Evolutionary conservation across 345 rosid genomes (phyloP), one percentile per base, ranked within the genome.

Genomic region (Ceriops tagal): DNA sequence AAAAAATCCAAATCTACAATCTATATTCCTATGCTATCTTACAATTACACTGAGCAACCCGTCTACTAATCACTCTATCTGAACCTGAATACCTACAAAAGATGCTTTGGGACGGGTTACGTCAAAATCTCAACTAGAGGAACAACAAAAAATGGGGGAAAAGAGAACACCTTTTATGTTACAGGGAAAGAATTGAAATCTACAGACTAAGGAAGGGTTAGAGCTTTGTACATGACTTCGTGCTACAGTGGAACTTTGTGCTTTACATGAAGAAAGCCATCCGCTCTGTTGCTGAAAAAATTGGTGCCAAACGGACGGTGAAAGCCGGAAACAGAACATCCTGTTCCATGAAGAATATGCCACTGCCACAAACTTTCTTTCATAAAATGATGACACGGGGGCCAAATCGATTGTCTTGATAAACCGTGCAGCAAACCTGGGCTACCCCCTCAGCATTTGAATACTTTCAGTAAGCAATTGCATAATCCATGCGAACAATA

Each of bases 181-280:
- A 86, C 86, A 81, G 49, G 70, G 66, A 58, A 81, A 82, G 82
- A 83, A 81, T 83, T 64, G 75, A 70, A 81, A 37, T 78, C 88
- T 83, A 81, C 46, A 8, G 81, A 80, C 5, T 28, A 21, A 10
- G 22, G 31, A 31, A 39, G 62, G 81, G 85, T 83, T 81, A 86
- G 86, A 73, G 69, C 79, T 84, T 66, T 82, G 84, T 85, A 76
- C 84, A 84, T 61, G 74, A 68, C 75, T 66, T 78, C 73, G 59
- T 76, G 86, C 68, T 76, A 82, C 89, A 82, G 72, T 57, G 58
- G 68, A 74, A 68, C 73, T 72, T 65, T 31, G 34, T 31, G 69
- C 72, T 72, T 75, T 39, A 73, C 66, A 68, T 60, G 75, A 65
- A 75, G 67, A 8, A n/a, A 7, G 70, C 73, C 79, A 68, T 73